phyloP scores from a whole-genome alignment of 179 eudicot genomes.

The Camellia oleifera region DNA sequence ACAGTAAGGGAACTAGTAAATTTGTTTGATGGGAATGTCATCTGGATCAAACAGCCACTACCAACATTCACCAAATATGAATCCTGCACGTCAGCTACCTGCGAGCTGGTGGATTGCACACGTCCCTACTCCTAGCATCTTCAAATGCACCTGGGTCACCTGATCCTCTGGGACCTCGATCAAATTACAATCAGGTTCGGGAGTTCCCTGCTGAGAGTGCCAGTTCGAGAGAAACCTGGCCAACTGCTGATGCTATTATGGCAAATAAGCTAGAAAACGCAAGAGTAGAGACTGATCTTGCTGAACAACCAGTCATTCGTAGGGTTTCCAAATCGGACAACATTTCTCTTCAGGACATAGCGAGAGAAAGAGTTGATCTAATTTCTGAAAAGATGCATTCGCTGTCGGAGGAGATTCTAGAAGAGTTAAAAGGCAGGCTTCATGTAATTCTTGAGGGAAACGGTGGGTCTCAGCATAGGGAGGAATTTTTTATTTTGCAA shows the following conservation, averaged over 20 bases:
- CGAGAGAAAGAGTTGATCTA: constrained; percentile 49
- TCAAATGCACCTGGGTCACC: constrained; percentile 9
- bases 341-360: constrained; percentile 42
- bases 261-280: constrained; percentile 36
- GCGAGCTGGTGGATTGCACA: constrained; percentile 10
- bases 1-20: not conserved
- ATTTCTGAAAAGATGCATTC: constrained; percentile 49
- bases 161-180: constrained; percentile 14
- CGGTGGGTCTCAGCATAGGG: constrained; percentile 51
- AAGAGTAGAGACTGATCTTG: constrained; percentile 28
- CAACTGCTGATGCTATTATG: constrained; percentile 39
- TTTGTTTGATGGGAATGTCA: constrained; percentile 13
- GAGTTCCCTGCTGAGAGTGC: constrained; percentile 68
- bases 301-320: constrained; percentile 49
- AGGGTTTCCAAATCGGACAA: constrained; percentile 43
- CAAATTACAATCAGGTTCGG: constrained; percentile 29
- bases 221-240: constrained; percentile 57
- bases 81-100: constrained; percentile 19
- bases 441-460: constrained; percentile 51
- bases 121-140: constrained; percentile 17
- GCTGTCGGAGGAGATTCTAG: constrained; percentile 42
- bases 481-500: constrained; percentile 43
- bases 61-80: constrained; percentile 20
- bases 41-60: constrained; percentile 20
- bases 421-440: constrained; percentile 41